A percentile compares a stretch with the other conserved stretches of the same genome.
These are phyloP conservation scores for Globisporangium solare DNA, from an alignment of 352 stramenopile species.

Conservation along the genomic window DNA sequence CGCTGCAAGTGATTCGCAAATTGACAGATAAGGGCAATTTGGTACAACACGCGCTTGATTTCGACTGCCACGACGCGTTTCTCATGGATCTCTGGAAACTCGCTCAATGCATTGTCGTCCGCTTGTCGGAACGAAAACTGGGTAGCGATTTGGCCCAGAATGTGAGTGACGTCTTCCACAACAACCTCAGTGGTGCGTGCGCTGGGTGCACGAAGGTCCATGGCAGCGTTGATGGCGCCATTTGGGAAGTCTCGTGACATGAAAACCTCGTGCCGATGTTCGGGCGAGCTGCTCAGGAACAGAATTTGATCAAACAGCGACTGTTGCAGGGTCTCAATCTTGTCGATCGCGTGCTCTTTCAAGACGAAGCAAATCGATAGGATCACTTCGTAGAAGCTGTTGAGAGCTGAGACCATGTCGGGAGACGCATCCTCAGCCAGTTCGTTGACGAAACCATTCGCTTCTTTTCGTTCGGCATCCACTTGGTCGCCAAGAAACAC, in stretches of 20 bases:
- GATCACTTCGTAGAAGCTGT: constrained; percentile 28
- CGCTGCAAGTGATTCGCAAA: constrained; percentile 31
- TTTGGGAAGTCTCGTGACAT: constrained; percentile 16
- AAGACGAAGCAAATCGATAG: constrained; percentile 41
- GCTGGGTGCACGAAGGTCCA: constrained; percentile 12
- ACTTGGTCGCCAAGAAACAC: constrained; percentile 34
- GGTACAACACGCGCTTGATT: constrained; percentile 25
- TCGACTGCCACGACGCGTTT: constrained; percentile 19
- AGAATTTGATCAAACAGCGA: constrained; percentile 30
- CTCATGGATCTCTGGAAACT: constrained; percentile 24
- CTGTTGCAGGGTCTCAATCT: constrained; percentile 24
- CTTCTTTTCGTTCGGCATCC: constrained; percentile 25
- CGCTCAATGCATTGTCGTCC: constrained; percentile 8
- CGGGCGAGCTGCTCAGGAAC: constrained; percentile 29
- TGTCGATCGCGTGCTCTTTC: constrained; percentile 34
- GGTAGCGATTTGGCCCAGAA: constrained; percentile 29
- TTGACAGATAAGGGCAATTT: constrained; percentile 24
- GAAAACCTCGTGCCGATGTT: constrained; percentile 16
- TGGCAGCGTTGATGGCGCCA: constrained; percentile 25
- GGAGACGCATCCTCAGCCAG: constrained; percentile 20
- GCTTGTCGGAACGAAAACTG: constrained; percentile 28
- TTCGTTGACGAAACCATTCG: constrained; percentile 32
- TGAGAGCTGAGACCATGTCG: constrained; percentile 17
- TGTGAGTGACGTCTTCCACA: constrained; percentile 29
- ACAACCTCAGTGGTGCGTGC: constrained; percentile 14